Base-by-base conservation (phyloP, 1,139 yeast genomes). In the Yamadazyma membranifaciens region DNA sequence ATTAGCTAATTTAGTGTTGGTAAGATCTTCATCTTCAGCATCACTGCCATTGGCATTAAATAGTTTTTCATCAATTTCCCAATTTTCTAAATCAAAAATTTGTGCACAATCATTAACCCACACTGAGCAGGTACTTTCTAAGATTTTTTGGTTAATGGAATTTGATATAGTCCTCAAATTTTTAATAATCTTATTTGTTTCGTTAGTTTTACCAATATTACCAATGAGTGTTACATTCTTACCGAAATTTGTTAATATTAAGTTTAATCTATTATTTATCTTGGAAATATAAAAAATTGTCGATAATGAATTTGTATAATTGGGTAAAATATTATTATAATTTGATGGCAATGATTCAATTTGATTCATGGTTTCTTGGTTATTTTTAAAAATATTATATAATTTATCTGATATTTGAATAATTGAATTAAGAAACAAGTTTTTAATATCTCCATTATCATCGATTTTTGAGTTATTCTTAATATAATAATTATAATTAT, bases 81-180 rank as follows among this genome's bases (percentile, higher is more conserved):
- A 71, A 37, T 57, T 61, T 43, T 72, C 77, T 27, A 72, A 55
- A 40, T 69, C 75, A 50, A 66, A 70, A 36, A 72, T 67, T 47
- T 72, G 78, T 2, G 73, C 57, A 48, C 76, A 71, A 48, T 72
- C 78, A 48, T 72, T 72, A 2, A 71, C 69, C 77, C 77, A 72
- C 1, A 68, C 70, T 4, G 77, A 60, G 50, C 77, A 71, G 2
- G 66, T 50, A 0, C 75, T 76, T 49, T 72, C 77, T 40, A 71
- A 50, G 3, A 70, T 60, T 40, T 63, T 64, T 46, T 69, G 76
- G 44, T 67, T 69, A 11, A 69, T 62, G 17, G 61, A 52, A 9
- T 51, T 31, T 3, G 73, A 62, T 3, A 68, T 56, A 25, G 50
- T 59, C 42, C 75, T 53, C 41, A 72, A 58, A 34, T 51, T 52